Percentiles rank a stretch among this genome's conserved stretches.
Evolutionary conservation across 306 rosid genomes (phyloP).

Genomic region (Begonia fuchsioides): DNA sequence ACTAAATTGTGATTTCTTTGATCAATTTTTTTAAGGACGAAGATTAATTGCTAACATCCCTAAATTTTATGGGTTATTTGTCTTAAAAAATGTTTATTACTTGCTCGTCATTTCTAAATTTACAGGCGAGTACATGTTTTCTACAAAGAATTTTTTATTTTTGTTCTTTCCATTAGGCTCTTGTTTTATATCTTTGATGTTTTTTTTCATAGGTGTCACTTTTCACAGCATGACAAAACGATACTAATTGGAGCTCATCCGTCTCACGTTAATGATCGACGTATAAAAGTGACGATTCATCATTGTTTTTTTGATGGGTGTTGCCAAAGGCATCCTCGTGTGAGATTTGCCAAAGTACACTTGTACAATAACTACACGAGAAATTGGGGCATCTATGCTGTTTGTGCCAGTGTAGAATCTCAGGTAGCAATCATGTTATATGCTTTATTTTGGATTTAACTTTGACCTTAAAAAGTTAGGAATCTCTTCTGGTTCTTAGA

Average conservation of each 20-base stretch:
- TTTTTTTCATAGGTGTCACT: conserved; percentile 63
- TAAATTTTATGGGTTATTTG: no score
- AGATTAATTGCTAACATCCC: no score
- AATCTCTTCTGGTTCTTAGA: no score
- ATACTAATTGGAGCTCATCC: conserved; percentile 88
- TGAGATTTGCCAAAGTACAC: conserved; percentile 76
- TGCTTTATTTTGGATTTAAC: background rate
- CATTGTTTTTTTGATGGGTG: conserved; percentile 90
- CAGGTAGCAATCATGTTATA: conserved; percentile 33
- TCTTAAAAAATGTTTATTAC: background rate
- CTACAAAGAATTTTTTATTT: background rate
- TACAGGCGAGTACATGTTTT: no score
- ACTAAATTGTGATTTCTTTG: background rate
- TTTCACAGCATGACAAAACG: conserved; percentile 74
- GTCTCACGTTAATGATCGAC: conserved; percentile 55
- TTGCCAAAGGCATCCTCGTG: conserved; percentile 92
- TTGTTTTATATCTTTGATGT: conserved; percentile 8
- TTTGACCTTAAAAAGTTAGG: conserved; percentile 2
- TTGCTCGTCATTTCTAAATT: no score
- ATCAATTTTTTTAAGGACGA: background rate
- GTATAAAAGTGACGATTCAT: conserved; percentile 83
- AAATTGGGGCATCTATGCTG: conserved; percentile 99
- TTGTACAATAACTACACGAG: conserved; percentile 75
- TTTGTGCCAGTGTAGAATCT: conserved; percentile 92
- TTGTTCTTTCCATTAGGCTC: conserved; percentile 3